Evolutionary conservation across 73 alveolate species (phyloP).

Genomic region (Blepharisma japonicum): DNA sequence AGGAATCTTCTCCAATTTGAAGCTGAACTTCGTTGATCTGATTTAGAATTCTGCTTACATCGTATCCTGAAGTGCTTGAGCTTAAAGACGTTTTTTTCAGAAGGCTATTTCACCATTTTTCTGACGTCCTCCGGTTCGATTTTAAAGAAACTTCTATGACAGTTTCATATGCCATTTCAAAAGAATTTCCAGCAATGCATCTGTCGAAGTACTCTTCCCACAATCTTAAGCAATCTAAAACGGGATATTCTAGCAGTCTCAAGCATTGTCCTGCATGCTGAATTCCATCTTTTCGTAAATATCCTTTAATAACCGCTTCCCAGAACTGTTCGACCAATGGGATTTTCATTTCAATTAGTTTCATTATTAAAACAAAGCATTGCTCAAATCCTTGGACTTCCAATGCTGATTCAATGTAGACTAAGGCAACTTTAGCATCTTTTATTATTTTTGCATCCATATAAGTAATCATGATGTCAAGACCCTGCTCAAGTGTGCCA

Average conservation of each 20-base stretch:
- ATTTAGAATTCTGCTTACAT: conserved; percentile 4
- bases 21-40: neutral
- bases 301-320: conserved; percentile 4
- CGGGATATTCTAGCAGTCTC: neutral
- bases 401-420: conserved; percentile 1
- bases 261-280: neutral
- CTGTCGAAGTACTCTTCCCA: conserved; percentile 7
- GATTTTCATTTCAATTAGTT: neutral
- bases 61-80: neutral
- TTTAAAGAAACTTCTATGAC: conserved; percentile 1
- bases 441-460: neutral
- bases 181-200: neutral
- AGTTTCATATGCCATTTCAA: neutral
- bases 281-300: neutral
- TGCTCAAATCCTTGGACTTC: neutral
- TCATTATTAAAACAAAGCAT: neutral
- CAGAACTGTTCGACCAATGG: neutral
- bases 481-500: neutral
- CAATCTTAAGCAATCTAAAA: neutral
- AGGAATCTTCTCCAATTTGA: neutral
- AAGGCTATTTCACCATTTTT: neutral
- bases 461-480: neutral
- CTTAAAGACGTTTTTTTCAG: neutral
- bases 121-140: neutral
- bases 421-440: neutral